Evolutionary conservation across 305 asterid species (phyloP).

Genomic region (Fraxinus floribunda): DNA sequence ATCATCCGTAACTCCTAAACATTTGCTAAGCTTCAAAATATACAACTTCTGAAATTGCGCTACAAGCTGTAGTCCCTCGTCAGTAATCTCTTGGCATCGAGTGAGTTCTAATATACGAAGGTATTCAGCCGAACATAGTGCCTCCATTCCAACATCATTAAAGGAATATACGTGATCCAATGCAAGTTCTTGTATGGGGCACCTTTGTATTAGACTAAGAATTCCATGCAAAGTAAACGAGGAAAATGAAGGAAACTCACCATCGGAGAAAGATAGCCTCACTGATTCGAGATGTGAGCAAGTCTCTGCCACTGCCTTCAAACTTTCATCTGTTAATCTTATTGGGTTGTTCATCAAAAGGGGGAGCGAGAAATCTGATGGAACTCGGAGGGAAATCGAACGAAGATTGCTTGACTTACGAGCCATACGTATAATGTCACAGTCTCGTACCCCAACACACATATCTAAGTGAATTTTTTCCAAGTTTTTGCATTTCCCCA

Average conservation of each 20-base stretch:
- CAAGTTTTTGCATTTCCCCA: conserved; percentile 63
- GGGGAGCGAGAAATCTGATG: conserved; percentile 64
- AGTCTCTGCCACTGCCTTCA: conserved; percentile 55
- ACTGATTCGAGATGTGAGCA: conserved; percentile 62
- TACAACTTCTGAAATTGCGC: conserved; percentile 41
- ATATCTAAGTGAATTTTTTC: conserved; percentile 61
- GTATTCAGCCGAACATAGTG: conserved; percentile 53
- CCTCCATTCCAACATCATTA: conserved; percentile 65
- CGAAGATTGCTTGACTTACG: conserved; percentile 56
- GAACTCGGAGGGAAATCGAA: conserved; percentile 63
- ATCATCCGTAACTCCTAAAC: conserved; percentile 65
- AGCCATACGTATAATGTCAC: conserved; percentile 61
- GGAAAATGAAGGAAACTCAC: conserved; percentile 61
- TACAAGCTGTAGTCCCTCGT: conserved; percentile 65
- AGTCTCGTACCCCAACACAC: conserved; percentile 78
- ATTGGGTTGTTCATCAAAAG: conserved; percentile 54
- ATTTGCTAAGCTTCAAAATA: conserved; percentile 54
- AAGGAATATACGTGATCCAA: conserved; percentile 64
- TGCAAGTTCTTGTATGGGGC: conserved; percentile 60
- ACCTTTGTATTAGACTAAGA: conserved; percentile 46
- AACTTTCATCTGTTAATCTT: conserved; percentile 62
- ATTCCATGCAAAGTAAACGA: conserved; percentile 63
- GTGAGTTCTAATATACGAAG: conserved; percentile 60
- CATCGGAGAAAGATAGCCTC: conserved; percentile 56
- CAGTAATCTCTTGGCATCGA: conserved; percentile 77